Conservation (phyloP, 2,329 filamentous ascomycete genomes). For the Rutstroemia sp. region DNA sequence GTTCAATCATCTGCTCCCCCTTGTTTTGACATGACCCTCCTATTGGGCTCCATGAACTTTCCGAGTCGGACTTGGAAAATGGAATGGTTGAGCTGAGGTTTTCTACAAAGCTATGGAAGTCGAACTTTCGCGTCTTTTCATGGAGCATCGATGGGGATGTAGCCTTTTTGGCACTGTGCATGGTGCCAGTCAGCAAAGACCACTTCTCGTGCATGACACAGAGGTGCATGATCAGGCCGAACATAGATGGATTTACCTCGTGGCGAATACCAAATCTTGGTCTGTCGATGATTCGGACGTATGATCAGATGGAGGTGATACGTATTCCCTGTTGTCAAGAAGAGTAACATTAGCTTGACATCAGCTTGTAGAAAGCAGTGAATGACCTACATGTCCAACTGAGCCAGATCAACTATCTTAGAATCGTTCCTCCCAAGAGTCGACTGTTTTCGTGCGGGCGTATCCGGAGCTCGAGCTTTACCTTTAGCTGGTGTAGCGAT, state of each 20-base stretch:
- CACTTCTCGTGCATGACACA: background rate
- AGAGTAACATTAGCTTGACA: background rate
- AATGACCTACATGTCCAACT: background rate
- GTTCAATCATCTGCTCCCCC: background rate
- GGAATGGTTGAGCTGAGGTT: background rate
- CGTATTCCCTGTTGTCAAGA: background rate
- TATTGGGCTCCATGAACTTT: background rate
- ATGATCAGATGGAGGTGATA: background rate
- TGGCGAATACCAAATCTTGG: background rate
- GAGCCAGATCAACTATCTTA: background rate
- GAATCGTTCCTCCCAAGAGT: background rate
- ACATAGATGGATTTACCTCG: background rate
- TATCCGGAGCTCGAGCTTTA: background rate
- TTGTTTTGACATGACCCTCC: background rate
- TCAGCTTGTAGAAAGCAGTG: background rate
- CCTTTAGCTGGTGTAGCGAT: background rate
- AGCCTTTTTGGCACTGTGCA: background rate
- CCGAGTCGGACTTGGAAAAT: background rate
- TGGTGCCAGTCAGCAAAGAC: background rate
- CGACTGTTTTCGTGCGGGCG: too few relatives aligned
- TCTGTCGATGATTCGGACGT: background rate
- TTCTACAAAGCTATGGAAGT: background rate
- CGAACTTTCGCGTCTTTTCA: background rate
- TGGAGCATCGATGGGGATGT: background rate
- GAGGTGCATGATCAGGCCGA: too few relatives aligned